Evolutionary conservation across 306 rosid species (phyloP), one percentile per base, ranked within the genome.

Genomic region (Abrus precatorius): DNA sequence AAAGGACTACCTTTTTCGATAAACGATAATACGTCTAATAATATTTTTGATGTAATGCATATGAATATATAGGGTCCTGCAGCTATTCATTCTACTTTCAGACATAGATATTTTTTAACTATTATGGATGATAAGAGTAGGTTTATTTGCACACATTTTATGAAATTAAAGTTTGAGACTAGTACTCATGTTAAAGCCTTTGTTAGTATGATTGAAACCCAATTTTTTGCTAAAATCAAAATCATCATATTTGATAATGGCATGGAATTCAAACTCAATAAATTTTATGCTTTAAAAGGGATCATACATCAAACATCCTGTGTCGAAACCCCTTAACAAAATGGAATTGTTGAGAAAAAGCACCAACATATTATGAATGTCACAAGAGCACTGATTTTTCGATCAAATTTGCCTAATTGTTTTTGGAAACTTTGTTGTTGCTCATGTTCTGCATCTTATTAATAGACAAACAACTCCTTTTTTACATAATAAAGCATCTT

Each of bases 21-120:
- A 0, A 52, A 27, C 2, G 0, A 3, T 52, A 3, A 20, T 0
- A 52, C 0, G 0, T 13, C 27, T 12, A 6, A 3, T 0, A 0
- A 52, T 52, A 0, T 4, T 4, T 52, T 52, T 52, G 56, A 52
- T 52, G 0, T 52, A 12, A 1, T 52, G 0, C 56, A 52, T 5
- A 3, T 52, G 7, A 27, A 52, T 20, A 12, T 13, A 2, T 52
- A 20, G 56, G 56, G 27, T 0, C 56, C 27, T 12, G 0, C 12
- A 0, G 3, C 6, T 6, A 52, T 4, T 1, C 28, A 28, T 3
- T 52, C 27, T 12, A 3, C 1, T 2, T 4, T 5, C 0, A 1
- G 56, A 2, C 6, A 52, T 1, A n/a, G 3, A n/a, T 52, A 52
- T n/a, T 52, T 52, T 5, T 7, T 52, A 13, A 52, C 7, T 13